phyloP scores from a whole-genome alignment of 306 rosid species.

The Citrullus colocynthis region DNA sequence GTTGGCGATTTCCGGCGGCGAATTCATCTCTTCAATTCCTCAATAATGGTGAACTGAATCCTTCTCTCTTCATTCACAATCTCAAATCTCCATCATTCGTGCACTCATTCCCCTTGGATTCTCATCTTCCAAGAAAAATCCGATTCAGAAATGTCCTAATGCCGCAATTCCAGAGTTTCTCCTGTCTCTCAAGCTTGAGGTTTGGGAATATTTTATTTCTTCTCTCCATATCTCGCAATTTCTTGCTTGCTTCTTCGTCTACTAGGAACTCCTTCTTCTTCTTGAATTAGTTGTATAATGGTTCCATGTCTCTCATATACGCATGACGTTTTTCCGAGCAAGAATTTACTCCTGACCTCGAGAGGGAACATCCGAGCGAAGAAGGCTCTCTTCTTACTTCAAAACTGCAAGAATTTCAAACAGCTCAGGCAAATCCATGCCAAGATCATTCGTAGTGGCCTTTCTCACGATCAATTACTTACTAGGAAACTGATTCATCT shows the following conservation, averaged over 20 bases:
- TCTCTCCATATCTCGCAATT: background rate
- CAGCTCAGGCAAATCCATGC: constrained; percentile 52
- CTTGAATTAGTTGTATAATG: background rate
- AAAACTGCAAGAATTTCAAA: constrained; percentile 36
- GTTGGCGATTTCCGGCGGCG: background rate
- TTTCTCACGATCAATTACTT: constrained; percentile 39
- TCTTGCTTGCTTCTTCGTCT: background rate
- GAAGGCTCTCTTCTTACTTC: constrained; percentile 33
- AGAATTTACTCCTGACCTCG: constrained; percentile 9
- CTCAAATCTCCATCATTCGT: background rate
- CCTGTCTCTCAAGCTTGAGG: background rate
- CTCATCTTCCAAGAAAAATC: background rate
- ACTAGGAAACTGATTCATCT: constrained; percentile 35
- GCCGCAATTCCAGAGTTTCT: background rate
- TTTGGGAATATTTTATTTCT: background rate
- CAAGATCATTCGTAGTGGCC: constrained; percentile 39
- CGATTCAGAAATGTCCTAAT: background rate
- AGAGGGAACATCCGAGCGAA: constrained; percentile 13
- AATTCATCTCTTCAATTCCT: background rate
- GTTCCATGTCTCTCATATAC: constrained; percentile 23
- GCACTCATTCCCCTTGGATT: background rate
- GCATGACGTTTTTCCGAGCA: constrained; percentile 14
- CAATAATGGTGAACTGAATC: background rate
- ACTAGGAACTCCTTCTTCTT: background rate
- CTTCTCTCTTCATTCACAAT: background rate